A percentile compares a stretch with the other conserved stretches of the same genome.
Conservation (phyloP, 2,329 filamentous ascomycete species). For the Neofusicoccum cordaticola region DNA sequence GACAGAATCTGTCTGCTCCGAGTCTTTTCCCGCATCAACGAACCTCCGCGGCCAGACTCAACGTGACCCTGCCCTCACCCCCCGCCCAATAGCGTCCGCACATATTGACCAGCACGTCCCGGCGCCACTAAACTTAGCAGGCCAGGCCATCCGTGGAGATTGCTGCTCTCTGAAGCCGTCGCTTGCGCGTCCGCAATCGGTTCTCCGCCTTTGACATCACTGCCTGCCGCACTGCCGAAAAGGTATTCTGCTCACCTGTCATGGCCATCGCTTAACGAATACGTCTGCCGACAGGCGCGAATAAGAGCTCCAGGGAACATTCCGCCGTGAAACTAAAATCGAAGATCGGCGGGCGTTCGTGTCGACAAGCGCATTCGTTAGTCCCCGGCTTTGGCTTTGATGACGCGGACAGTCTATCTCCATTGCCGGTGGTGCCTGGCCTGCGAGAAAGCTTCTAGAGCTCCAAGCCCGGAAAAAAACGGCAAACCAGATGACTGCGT, state of each 20-base stretch:
- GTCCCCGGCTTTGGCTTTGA: background rate
- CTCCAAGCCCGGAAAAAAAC: background rate
- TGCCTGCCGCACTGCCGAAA: background rate
- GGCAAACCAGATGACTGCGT: background rate
- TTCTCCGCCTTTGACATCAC: background rate
- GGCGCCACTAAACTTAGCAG: slow-evolving; percentile 11
- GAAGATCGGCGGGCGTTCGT: background rate
- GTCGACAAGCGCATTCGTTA: background rate
- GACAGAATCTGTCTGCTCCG: background rate
- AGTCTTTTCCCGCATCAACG: background rate
- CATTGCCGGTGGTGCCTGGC: background rate
- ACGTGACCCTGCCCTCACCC: background rate
- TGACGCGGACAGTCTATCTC: background rate
- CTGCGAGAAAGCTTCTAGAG: background rate
- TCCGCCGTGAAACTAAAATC: slow-evolving; percentile 1
- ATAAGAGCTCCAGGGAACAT: background rate
- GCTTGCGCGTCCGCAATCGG: background rate
- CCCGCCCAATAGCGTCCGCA: background rate
- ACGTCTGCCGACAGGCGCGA: background rate
- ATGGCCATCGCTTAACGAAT: background rate
- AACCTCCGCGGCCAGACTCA: background rate
- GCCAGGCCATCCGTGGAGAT: background rate
- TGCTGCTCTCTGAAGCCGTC: background rate
- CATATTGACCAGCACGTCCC: background rate
- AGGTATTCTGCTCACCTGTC: background rate